Base-by-base conservation (phyloP, 495 filamentous ascomycete genomes). In the Penicillium simplicissimum region DNA sequence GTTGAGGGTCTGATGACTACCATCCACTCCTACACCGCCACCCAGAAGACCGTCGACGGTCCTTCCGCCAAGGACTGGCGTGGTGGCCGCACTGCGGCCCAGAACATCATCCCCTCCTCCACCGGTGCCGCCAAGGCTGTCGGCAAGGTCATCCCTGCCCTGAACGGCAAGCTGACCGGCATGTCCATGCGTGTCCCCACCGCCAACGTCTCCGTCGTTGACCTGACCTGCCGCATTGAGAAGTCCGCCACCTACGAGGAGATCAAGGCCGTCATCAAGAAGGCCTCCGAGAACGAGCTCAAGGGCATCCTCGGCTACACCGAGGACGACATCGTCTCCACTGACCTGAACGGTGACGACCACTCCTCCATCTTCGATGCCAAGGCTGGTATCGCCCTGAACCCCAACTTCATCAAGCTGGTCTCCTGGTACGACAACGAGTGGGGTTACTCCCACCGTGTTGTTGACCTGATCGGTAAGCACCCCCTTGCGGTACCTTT, bases 1-100 rank as follows among this genome's bases (percentile, higher is more conserved):
- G 81, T 98, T 76, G 95, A 98, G 86, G 95, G 96, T 84, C 89
- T 98, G 67, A 98, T 98, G 95, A 98, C 95, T 79, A 98, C 95
- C 63, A 86, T 98, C 79, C 95, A 98, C 89, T 97, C 95, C 71
- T 98, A 98, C 90, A 98, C 95, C 68, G 96, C 95, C 71, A 98
- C 95, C 76, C 95, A 98, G 85, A 98, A 98, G 90, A 96, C 93
- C 65, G 95, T 98, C 69, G 95, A 98, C 71, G 96, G 93, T 71
- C 95, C 95, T 67, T 98, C 95, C 49, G 81, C 82, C 77, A 98
- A 98, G 91, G 95, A 98, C 86, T 98, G 95, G 95, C 88, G 95
- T 81, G 95, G 95, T 85, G 95, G 95, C 71, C 95, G 95, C 82
- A 91, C 91, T 71, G 95, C 96, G 81, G 96, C 95, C 68, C 90